Base-by-base conservation (phyloP, 176 grass and related monocot genomes). In the Themeda triandra region DNA sequence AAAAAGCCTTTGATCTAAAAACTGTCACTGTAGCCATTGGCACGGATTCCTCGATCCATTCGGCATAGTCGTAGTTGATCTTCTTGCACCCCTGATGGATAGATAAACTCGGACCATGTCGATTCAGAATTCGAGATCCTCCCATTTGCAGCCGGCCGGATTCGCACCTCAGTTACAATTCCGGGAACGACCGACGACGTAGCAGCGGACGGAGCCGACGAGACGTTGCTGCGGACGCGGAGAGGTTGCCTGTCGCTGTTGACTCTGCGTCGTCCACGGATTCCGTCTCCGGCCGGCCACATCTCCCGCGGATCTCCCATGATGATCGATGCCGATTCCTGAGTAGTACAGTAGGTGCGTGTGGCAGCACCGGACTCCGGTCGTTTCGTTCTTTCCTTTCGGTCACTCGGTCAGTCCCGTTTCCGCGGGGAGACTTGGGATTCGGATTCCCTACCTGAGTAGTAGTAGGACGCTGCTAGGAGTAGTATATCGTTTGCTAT, bases 361-460 rank as follows among this genome's bases (percentile, higher is more conserved):
- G 51, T 63, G 87, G 81, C 81, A 35, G 48, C 56, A 24, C 56
- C 23, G 56, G 56, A 58, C 76, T 76, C 6, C 42, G 45, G 17
- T 2, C 10, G 10, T 60, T 12, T 71, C 45, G 37, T 71, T 24
- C n/a, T 14, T 21, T 67, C n/a, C n/a, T n/a, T n/a, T n/a, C n/a
- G n/a, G n/a, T n/a, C n/a, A n/a, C n/a, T 67, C 31, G 23, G 30
- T 21, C 35, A 13, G 68, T 13, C 68, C 68, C 36, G 36, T 25
- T 23, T 13, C 67, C n/a, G 67, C 37, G 23, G 28, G 24, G 9
- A 7, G 70, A 76, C 75, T 81, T 77, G 77, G 37, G 60, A 6
- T 89, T 85, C 69, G 29, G 13, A 12, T 74, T 83, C 40, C 63
- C 65, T 24, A 49, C 41, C 66, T n/a, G 51, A n/a, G n/a, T n/a